Base-by-base conservation (phyloP, 1,139 yeast genomes). In the Kluyveromyces sp. region DNA sequence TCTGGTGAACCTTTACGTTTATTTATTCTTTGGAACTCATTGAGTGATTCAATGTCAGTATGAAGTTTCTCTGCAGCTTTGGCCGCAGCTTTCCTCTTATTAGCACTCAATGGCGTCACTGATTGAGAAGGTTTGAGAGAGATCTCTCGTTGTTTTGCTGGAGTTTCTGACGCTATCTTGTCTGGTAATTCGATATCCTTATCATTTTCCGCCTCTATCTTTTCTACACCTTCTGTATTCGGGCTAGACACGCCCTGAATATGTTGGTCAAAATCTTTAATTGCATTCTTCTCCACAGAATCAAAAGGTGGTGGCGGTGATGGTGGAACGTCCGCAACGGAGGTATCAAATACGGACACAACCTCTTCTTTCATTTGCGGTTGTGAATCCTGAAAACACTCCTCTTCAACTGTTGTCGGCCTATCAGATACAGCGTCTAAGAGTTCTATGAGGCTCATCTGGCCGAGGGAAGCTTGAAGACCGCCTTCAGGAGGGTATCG, bases 11-110 rank as follows among this genome's bases (percentile, higher is more conserved):
- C 55, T 36, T 56, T 54, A 17, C 59, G 50, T 36, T 51, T 58
- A n/a, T 56, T 56, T 38, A 65, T 68, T 51, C 75, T 71, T 48
- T 78, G 80, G 56, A 74, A 83, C 42, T 69, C 71, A 53, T 80
- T 82, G 48, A 83, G 67, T 43, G 82, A 82, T 42, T 75, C 74
- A 75, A 84, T 82, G 53, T 80, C 77, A 18, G 73, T 73, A 52
- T 81, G 89, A n/a, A 84, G 65, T 57, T 78, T 80, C 45, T 68
- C 67, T 0, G 80, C 79, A 0, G 94, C 94, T 52, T 75, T 75
- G 39, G 74, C 72, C 33, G 82, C 80, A 1, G 94, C 94, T 17
- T 78, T 68, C 12, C 78, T 67, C 30, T 66, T 54, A 19, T 48
- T 48, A 12, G 49, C 54, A 26, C 54, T 50, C 11, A 50, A 20